Base-by-base conservation (phyloP, 2,329 filamentous ascomycete genomes). In the Ophiostoma tasmaniense region DNA sequence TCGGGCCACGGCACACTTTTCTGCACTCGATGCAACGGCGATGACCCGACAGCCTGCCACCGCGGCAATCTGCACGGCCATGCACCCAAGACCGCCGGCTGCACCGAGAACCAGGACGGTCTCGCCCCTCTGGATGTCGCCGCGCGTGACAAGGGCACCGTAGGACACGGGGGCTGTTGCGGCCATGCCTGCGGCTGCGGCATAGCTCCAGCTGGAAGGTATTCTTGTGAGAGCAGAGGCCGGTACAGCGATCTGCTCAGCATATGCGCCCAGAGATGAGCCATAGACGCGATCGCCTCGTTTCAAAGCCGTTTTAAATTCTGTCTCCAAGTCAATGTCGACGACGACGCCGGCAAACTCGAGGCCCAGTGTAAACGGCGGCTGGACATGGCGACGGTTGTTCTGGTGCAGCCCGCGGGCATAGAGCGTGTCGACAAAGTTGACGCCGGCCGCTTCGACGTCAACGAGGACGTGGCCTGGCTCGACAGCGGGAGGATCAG, bases 401-500 rank as follows among this genome's bases (percentile, higher is more conserved):
- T 88, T 88, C 73, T 88, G 85, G 73, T 88, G 86, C 71, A 82
- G 81, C 8, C 85, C 86, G 73, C 80, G 80, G 2, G 83, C 78
- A 74, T 88, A 87, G 64, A 88, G 80, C 10, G 85, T 81, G 73
- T 88, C 86, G 65, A 87, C 85, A 73, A 86, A 87, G 68, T 87
- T 87, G 28, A 87, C 78, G 3, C 84, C 84, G 68, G 83, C 82
- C 70, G 85, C 84, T 1, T 82, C 82, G 67, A 87, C 81, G 37
- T 67, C 68, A 6, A 55, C 50, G 17, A 55, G 22, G 20, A 28
- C 50, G 2, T 25, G n/a, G 50, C 50, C 22, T 22, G 3, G n/a
- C 13, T 55, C 25, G n/a, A 55, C n/a, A 55, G 3, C 22, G 11
- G 50, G 50, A 11, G 50, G 50, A 10, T 55, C 50, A 11, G 13